These are phyloP conservation scores for Alternaria angustiovoidea DNA, from an alignment of 2,329 filamentous ascomycete genomes.

Conservation along the genomic window DNA sequence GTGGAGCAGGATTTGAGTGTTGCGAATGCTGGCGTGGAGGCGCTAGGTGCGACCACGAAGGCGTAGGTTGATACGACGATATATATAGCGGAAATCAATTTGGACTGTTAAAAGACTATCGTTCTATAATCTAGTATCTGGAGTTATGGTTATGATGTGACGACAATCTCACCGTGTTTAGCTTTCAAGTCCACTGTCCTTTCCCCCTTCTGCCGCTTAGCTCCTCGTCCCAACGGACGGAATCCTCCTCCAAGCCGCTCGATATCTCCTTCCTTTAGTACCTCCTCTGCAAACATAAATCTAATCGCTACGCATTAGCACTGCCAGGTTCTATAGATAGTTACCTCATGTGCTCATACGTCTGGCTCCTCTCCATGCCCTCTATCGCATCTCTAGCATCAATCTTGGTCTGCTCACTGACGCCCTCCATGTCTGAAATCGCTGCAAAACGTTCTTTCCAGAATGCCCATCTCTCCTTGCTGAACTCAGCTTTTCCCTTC, in stretches of 20 bases:
- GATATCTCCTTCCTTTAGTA: not conserved
- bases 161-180: not conserved
- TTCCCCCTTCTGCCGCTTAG: not conserved
- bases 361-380: slow-evolving; percentile 42
- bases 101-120: no score
- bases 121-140: not conserved
- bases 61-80: not conserved
- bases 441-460: slow-evolving; percentile 45
- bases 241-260: not conserved
- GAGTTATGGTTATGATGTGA: not conserved
- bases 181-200: not conserved
- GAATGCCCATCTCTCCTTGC: slow-evolving; percentile 42
- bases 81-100: no score
- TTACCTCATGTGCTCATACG: slow-evolving; percentile 15
- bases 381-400: slow-evolving; percentile 36
- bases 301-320: not conserved
- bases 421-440: slow-evolving; percentile 28
- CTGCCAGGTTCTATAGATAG: not conserved
- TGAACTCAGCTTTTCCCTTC: slow-evolving; percentile 41
- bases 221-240: no score
- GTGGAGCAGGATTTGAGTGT: slow-evolving; percentile 39
- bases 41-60: slow-evolving; percentile 24
- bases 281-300: not conserved
- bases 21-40: slow-evolving; percentile 27
- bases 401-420: slow-evolving; percentile 32